A percentile compares a stretch with the other conserved stretches of the same genome.
phyloP scores from a whole-genome alignment of 2,329 filamentous ascomycete species.

The Ascocoryne sarcoides region DNA sequence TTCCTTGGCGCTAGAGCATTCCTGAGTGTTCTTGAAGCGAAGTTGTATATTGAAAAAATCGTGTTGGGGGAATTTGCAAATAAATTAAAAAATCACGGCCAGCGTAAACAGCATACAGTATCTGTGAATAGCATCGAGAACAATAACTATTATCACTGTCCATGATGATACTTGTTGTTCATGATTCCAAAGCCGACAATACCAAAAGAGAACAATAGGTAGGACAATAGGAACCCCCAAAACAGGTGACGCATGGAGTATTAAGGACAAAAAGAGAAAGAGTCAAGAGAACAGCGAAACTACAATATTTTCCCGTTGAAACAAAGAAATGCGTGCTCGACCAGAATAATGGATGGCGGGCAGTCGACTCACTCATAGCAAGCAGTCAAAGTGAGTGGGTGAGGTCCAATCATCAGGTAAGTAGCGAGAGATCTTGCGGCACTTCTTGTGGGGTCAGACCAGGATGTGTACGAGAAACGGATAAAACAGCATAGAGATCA shows the following conservation, averaged over 20 bases:
- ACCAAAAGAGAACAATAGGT: constrained; percentile 7
- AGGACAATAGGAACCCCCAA: constrained; percentile 17
- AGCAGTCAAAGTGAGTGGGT: constrained; percentile 13
- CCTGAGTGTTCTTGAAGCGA: constrained; percentile 1
- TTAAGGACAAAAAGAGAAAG: constrained; percentile 8
- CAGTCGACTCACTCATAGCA: constrained; percentile 1
- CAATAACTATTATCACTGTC: constrained; percentile 14
- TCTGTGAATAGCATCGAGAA: constrained; percentile 11
- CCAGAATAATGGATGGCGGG: constrained; percentile 8
- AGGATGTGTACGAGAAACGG: constrained; percentile 2
- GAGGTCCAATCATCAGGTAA: constrained; percentile 17
- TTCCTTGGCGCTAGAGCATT: no score
- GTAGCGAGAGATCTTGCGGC: constrained; percentile 12
- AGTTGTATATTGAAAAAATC: no score
- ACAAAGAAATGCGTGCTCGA: constrained; percentile 13
- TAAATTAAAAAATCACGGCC: constrained; percentile 10
- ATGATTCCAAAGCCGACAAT: constrained; percentile 13
- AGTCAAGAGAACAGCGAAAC: constrained; percentile 5
- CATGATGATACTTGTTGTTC: constrained; percentile 11
- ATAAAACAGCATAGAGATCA: background rate
- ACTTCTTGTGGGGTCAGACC: constrained; percentile 16
- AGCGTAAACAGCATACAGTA: constrained; percentile 20
- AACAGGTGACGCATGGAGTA: constrained; percentile 9
- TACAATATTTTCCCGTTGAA: constrained; percentile 12
- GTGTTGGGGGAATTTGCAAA: no score